A percentile compares a stretch with the other conserved stretches of the same genome.
These are phyloP conservation scores for Firmiana major DNA, from an alignment of 345 rosid species.

Conservation along the genomic window DNA sequence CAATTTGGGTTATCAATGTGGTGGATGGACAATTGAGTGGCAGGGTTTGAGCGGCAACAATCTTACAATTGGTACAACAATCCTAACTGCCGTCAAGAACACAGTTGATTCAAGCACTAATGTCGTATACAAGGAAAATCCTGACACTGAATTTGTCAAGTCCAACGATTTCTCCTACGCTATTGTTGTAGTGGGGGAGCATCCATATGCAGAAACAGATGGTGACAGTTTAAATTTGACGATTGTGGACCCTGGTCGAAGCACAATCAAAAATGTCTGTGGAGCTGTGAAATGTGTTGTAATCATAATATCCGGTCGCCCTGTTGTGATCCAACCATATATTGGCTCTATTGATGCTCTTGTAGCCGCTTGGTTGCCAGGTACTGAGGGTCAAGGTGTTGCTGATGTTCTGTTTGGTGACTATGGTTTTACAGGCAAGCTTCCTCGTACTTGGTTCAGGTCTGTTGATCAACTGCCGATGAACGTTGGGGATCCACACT, in stretches of 20 bases:
- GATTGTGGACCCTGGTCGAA: slow-evolving; percentile 35
- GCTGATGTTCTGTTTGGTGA: slow-evolving; percentile 45
- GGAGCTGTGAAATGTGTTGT: slow-evolving; percentile 40
- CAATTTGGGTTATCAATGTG: slow-evolving; percentile 74
- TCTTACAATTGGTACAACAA: slow-evolving; percentile 42
- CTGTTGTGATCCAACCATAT: slow-evolving; percentile 42
- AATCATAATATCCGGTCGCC: slow-evolving; percentile 43
- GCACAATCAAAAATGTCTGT: slow-evolving; percentile 38
- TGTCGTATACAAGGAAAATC: slow-evolving; percentile 36
- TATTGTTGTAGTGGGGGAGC: slow-evolving; percentile 46
- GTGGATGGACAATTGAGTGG: slow-evolving; percentile 70
- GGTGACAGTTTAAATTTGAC: slow-evolving; percentile 48
- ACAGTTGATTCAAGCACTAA: slow-evolving; percentile 30
- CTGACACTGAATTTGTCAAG: slow-evolving; percentile 32
- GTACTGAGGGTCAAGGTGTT: slow-evolving; percentile 56
- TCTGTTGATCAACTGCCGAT: slow-evolving; percentile 65
- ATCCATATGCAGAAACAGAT: slow-evolving; percentile 36
- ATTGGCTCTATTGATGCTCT: slow-evolving; percentile 30
- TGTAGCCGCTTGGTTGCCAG: slow-evolving; percentile 58
- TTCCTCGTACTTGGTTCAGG: slow-evolving; percentile 64
- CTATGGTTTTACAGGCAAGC: slow-evolving; percentile 50
- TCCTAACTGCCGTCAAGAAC: slow-evolving; percentile 37
- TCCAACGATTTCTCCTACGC: slow-evolving; percentile 39
- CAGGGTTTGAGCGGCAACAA: slow-evolving; percentile 60
- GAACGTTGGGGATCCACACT: slow-evolving; percentile 61